These are phyloP conservation scores for Fusarium floridanum DNA, from an alignment of 2,329 filamentous ascomycete genomes.

Conservation along the genomic window DNA sequence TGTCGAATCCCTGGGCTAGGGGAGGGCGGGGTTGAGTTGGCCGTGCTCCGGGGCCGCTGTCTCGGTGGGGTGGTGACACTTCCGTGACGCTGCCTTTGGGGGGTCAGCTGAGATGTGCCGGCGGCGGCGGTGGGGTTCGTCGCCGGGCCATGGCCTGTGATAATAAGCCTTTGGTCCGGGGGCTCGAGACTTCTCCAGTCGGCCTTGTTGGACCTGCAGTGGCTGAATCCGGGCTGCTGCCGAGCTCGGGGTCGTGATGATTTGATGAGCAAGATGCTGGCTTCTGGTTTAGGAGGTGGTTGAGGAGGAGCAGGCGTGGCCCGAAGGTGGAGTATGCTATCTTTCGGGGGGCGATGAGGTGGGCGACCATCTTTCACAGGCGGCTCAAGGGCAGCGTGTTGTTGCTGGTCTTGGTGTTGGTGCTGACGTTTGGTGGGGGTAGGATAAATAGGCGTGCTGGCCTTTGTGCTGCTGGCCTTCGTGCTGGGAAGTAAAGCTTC, in stretches of 20 bases:
- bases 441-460: conserved; percentile 29
- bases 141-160: conserved; percentile 61
- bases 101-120: conserved; percentile 24
- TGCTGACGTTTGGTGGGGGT: conserved; percentile 30
- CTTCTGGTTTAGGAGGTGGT: too few relatives aligned
- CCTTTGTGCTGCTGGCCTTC: conserved; percentile 27
- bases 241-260: conserved; percentile 42
- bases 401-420: conserved; percentile 28
- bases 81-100: conserved; percentile 31
- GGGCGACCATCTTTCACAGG: conserved; percentile 19
- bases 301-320: conserved; percentile 29
- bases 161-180: conserved; percentile 61
- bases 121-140: conserved; percentile 24
- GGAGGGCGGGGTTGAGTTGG: conserved; percentile 6
- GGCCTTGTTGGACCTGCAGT: conserved; percentile 63
- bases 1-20: conserved; percentile 21
- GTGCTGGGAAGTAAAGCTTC: conserved; percentile 37
- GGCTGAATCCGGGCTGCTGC: conserved; percentile 48
- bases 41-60: conserved; percentile 27
- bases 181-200: conserved; percentile 57
- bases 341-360: conserved; percentile 47
- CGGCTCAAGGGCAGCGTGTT: conserved; percentile 33
- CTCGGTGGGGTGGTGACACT: conserved; percentile 29
- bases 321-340: conserved; percentile 39
- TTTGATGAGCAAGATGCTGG: conserved; percentile 12